A percentile compares a stretch with the other conserved stretches of the same genome.
Evolutionary conservation across 805 yeast genomes (phyloP).

Genomic region (Saccharomycopsis sp.): DNA sequence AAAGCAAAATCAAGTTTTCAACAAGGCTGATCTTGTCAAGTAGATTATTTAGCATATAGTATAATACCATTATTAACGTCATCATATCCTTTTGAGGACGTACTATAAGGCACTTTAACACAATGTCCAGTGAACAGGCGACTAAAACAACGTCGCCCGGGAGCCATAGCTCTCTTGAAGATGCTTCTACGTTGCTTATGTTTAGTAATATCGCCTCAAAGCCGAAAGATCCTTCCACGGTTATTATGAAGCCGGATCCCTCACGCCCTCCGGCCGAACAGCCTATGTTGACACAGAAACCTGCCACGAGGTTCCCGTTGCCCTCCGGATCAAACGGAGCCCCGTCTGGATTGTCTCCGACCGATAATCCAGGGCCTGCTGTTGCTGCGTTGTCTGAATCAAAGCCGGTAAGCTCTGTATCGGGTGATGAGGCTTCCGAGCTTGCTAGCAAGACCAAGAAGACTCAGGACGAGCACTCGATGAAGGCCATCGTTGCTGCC

Average conservation of each 20-base stretch:
- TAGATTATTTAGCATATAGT: too few relatives aligned
- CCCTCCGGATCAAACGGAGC: background rate
- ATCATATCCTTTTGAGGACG: too few relatives aligned
- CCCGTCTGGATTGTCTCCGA: background rate
- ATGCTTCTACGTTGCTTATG: conserved; percentile 56
- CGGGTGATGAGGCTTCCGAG: conserved; percentile 20
- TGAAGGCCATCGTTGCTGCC: conserved; percentile 65
- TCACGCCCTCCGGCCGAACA: background rate
- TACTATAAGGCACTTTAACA: too few relatives aligned
- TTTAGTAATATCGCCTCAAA: conserved; percentile 45
- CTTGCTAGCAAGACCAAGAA: conserved; percentile 26
- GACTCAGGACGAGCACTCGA: conserved; percentile 23
- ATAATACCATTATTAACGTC: too few relatives aligned
- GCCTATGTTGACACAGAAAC: background rate
- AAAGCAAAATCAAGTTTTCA: too few relatives aligned
- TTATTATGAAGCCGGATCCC: too few relatives aligned
- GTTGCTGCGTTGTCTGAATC: conserved; percentile 32
- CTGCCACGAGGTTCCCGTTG: background rate
- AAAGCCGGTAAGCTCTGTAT: conserved; percentile 21
- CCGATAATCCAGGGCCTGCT: conserved; percentile 39
- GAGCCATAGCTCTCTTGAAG: conserved; percentile 33
- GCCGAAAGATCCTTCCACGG: background rate
- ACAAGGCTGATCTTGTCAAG: too few relatives aligned
- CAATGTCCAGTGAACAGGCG: background rate
- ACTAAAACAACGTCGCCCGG: background rate